phyloP scores from a whole-genome alignment of 176 grass and related monocot species.

The Chrysopogon serrulatus region DNA sequence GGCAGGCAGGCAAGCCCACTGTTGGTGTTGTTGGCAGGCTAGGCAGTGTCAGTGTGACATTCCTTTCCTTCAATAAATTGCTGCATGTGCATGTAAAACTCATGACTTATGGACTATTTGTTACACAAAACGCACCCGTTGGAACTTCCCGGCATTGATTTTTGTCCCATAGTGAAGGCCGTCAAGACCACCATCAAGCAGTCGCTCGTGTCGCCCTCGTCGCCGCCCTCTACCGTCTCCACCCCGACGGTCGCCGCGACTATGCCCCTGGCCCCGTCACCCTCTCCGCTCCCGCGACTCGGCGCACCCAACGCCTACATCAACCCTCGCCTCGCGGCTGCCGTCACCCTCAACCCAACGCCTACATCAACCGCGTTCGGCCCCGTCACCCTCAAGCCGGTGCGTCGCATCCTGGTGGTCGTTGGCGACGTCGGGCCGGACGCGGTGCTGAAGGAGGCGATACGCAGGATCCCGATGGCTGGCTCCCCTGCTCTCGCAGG shows the following conservation, averaged over 20 bases:
- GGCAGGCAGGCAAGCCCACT: too few relatives aligned
- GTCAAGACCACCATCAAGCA: constrained; percentile 78
- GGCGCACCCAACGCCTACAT: constrained; percentile 27
- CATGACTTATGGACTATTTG: too few relatives aligned
- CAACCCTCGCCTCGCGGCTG: constrained; percentile 29
- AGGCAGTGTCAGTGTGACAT: too few relatives aligned
- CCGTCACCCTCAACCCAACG: too few relatives aligned
- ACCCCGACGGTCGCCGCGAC: not conserved
- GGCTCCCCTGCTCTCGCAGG: constrained; percentile 22
- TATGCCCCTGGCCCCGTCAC: constrained; percentile 6
- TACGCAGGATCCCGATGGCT: constrained; percentile 42
- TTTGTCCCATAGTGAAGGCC: too few relatives aligned
- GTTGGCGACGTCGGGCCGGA: constrained; percentile 64
- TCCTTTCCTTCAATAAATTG: too few relatives aligned
- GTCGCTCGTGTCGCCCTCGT: constrained; percentile 50
- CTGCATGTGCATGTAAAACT: too few relatives aligned
- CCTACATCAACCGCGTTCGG: too few relatives aligned
- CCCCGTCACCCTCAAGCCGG: constrained; percentile 64
- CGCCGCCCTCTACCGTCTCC: constrained; percentile 13
- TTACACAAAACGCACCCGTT: too few relatives aligned
- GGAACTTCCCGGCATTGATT: too few relatives aligned
- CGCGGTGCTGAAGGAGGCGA: constrained; percentile 46
- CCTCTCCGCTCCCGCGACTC: constrained; percentile 18
- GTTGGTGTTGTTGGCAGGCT: too few relatives aligned
- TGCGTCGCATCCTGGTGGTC: constrained; percentile 71